Conservation (phyloP, 2,329 filamentous ascomycete species). For the Talaromyces rugulosus region DNA sequence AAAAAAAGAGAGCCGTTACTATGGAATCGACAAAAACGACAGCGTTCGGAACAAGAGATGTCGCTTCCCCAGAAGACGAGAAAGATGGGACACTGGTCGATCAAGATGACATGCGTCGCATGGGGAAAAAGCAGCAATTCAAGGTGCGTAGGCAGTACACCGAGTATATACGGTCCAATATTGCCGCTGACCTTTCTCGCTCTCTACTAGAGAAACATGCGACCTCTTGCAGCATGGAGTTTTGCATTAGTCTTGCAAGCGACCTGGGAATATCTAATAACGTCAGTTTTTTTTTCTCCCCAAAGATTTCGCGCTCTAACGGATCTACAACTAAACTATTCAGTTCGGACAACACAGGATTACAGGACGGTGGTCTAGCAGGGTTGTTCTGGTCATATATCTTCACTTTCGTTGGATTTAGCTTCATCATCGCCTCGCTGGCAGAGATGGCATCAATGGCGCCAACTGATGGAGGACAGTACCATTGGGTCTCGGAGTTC, state of each 20-base stretch:
- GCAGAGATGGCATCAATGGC: slow-evolving; percentile 57
- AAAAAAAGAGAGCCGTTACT: too few relatives aligned
- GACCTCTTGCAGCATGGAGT: slow-evolving; percentile 29
- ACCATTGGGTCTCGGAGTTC: slow-evolving; percentile 57
- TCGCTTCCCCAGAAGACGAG: too few relatives aligned
- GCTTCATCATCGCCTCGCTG: slow-evolving; percentile 56
- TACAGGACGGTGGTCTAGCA: slow-evolving; percentile 17
- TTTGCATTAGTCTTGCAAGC: slow-evolving; percentile 33
- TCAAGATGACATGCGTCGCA: slow-evolving; percentile 24
- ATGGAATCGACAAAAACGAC: too few relatives aligned
- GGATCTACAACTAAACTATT: slow-evolving; percentile 9
- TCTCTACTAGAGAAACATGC: slow-evolving; percentile 25
- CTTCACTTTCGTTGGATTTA: slow-evolving; percentile 60
- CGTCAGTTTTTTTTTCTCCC: slow-evolving; percentile 16
- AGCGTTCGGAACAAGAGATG: too few relatives aligned
- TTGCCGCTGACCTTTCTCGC: not conserved
- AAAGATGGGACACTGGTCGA: not conserved
- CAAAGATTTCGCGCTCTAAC: not conserved
- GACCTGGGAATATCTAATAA: slow-evolving; percentile 32
- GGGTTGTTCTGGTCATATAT: slow-evolving; percentile 29
- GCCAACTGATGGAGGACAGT: slow-evolving; percentile 56
- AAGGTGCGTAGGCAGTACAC: slow-evolving; percentile 10
- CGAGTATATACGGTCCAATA: too few relatives aligned
- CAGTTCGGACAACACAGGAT: slow-evolving; percentile 4
- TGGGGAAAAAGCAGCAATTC: slow-evolving; percentile 29